These are phyloP conservation scores for Sarocladiaceae sp. DNA, from an alignment of 2,329 filamentous ascomycete genomes.

Conservation along the genomic window DNA sequence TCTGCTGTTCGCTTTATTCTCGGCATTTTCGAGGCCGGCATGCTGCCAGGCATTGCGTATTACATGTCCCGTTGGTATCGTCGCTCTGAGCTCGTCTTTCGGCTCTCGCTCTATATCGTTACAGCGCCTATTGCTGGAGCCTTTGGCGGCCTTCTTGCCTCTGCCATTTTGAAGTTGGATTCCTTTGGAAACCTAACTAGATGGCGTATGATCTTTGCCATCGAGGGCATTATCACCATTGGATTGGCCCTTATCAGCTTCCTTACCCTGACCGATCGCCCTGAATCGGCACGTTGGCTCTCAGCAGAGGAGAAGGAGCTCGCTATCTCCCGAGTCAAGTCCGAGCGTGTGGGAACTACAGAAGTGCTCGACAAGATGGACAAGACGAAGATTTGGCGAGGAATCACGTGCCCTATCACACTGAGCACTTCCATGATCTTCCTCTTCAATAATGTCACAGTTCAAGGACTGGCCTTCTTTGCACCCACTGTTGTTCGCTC, in stretches of 20 bases:
- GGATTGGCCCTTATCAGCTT: conserved; percentile 44
- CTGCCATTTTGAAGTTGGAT: conserved; percentile 52
- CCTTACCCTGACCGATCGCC: conserved; percentile 60
- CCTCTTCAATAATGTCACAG: conserved; percentile 62
- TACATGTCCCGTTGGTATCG: conserved; percentile 55
- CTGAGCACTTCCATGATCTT: conserved; percentile 52
- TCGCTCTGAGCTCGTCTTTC: conserved; percentile 52
- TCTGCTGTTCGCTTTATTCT: conserved; percentile 40
- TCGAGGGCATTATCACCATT: conserved; percentile 44
- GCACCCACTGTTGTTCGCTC: conserved; percentile 60
- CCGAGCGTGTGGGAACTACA: conserved; percentile 56
- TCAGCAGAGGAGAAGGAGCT: conserved; percentile 58
- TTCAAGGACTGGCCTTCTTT: conserved; percentile 66
- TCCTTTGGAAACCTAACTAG: conserved; percentile 41
- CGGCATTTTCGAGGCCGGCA: conserved; percentile 48
- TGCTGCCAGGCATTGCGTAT: conserved; percentile 58
- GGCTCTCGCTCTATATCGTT: conserved; percentile 56
- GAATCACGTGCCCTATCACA: conserved; percentile 58
- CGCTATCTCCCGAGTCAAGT: conserved; percentile 60
- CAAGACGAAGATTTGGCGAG: conserved; percentile 49
- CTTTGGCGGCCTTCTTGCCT: conserved; percentile 57
- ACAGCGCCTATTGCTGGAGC: conserved; percentile 54
- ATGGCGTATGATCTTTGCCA: conserved; percentile 66
- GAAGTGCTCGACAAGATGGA: conserved; percentile 60
- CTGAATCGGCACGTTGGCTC: conserved; percentile 62